A percentile compares a stretch with the other conserved stretches of the same genome.
Conservation (phyloP, 2,329 filamentous ascomycete species). For the Pezicula carpinea region DNA sequence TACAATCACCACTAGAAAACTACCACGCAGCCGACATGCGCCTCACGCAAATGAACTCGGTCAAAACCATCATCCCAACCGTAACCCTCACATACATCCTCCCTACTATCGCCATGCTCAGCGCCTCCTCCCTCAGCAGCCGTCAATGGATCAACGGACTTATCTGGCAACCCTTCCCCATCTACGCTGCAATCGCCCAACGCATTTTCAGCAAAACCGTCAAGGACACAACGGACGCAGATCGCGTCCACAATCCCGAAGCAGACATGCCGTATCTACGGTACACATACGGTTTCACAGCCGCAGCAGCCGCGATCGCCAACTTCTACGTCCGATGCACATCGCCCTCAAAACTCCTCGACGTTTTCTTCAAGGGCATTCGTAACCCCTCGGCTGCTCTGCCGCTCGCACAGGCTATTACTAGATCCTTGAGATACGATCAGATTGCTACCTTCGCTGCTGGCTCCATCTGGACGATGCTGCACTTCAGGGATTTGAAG, state of each 20-base stretch:
- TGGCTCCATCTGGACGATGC: constrained; percentile 25
- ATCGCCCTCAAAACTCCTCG: constrained; percentile 13
- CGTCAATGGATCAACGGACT: constrained; percentile 24
- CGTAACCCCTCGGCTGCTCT: constrained; percentile 16
- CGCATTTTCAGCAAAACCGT: constrained; percentile 11
- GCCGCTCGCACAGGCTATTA: constrained; percentile 6
- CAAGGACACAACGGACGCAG: constrained; percentile 15
- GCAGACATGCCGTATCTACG: constrained; percentile 24
- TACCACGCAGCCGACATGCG: constrained; percentile 30
- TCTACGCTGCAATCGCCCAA: constrained; percentile 18
- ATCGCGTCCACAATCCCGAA: constrained; percentile 15
- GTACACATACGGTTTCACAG: constrained; percentile 15
- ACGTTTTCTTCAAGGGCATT: constrained; percentile 22
- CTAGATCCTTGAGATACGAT: constrained; percentile 18
- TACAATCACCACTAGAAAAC: constrained; percentile 28
- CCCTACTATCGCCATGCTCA: constrained; percentile 22
- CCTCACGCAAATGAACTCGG: constrained; percentile 24
- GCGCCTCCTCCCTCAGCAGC: constrained; percentile 11
- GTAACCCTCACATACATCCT: constrained; percentile 22
- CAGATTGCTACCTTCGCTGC: constrained; percentile 21
- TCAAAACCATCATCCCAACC: constrained; percentile 26
- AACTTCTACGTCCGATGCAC: constrained; percentile 15
- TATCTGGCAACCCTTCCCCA: constrained; percentile 38
- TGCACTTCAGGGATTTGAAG: constrained; percentile 31
- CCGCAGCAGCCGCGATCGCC: constrained; percentile 2